Conservation (phyloP, 345 rosid genomes). For the Ceriops tagal region DNA sequence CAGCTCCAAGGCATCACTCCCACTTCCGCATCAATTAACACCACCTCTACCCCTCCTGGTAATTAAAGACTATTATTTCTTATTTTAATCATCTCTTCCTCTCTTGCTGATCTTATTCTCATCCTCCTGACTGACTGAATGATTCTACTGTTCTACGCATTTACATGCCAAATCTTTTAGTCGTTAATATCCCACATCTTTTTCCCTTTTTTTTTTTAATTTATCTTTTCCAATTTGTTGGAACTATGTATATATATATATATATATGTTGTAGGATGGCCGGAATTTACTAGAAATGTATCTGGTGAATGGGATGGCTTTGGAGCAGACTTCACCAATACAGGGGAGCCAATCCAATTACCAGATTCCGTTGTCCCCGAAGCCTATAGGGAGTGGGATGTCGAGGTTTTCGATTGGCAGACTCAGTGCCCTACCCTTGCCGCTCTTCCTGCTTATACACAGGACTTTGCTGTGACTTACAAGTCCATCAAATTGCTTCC, state of each 20-base stretch:
- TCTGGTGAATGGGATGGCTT: constrained; percentile 98
- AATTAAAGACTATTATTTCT: too few relatives aligned
- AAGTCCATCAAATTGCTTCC: constrained; percentile 80
- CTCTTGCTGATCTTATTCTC: too few relatives aligned
- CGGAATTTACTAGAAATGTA: constrained; percentile 63
- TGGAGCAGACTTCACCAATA: constrained; percentile 75
- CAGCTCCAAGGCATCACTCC: constrained; percentile 15
- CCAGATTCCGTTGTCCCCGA: constrained; percentile 87
- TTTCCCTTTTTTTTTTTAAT: too few relatives aligned
- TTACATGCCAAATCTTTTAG: too few relatives aligned
- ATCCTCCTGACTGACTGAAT: too few relatives aligned
- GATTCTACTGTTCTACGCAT: too few relatives aligned
- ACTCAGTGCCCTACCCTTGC: constrained; percentile 96
- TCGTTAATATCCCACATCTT: too few relatives aligned
- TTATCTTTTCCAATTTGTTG: too few relatives aligned
- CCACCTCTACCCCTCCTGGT: too few relatives aligned
- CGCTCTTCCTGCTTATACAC: constrained; percentile 66
- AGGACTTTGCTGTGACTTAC: constrained; percentile 39
- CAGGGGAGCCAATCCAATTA: constrained; percentile 71
- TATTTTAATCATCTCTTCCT: too few relatives aligned
- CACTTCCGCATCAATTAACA: constrained; percentile 1
- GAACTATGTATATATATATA: too few relatives aligned
- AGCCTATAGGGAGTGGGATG: constrained; percentile 96
- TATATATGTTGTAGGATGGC: constrained; percentile 42
- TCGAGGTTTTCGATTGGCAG: constrained; percentile 94